A percentile compares a stretch with the other conserved stretches of the same genome.
Conservation (phyloP, 331 rosid genomes). For the Stylosanthes scabra region DNA sequence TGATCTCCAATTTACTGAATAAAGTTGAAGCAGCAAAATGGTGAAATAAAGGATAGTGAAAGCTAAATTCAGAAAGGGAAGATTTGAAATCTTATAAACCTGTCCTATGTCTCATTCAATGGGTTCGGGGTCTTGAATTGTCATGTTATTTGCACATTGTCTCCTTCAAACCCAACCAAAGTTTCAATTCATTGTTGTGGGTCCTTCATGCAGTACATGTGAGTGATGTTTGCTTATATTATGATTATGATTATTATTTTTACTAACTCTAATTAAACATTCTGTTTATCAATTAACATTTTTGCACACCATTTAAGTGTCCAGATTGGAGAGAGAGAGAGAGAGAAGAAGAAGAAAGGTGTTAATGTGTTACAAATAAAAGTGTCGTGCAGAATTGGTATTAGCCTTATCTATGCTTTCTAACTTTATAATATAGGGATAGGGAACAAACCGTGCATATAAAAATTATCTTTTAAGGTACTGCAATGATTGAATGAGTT, state of each 20-base stretch:
- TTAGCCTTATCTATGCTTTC: neutral
- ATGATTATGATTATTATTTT: neutral
- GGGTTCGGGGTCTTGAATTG: slow-evolving; percentile 25
- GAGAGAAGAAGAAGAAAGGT: no score
- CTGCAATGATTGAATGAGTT: neutral
- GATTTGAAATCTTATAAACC: slow-evolving; percentile 38
- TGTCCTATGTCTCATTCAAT: slow-evolving; percentile 26
- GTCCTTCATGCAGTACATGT: slow-evolving; percentile 19
- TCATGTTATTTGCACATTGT: slow-evolving; percentile 27
- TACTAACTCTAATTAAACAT: neutral
- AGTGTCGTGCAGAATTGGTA: slow-evolving; percentile 2
- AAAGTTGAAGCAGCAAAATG: neutral
- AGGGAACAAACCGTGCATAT: neutral
- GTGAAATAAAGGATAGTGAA: slow-evolving; percentile 28
- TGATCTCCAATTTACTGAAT: neutral
- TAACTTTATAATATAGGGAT: neutral
- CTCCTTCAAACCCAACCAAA: slow-evolving; percentile 36
- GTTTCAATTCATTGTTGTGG: slow-evolving; percentile 16
- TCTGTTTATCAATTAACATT: neutral
- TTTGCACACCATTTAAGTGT: no score
- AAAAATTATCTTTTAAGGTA: neutral
- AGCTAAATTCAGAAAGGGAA: slow-evolving; percentile 20
- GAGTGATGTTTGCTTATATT: neutral
- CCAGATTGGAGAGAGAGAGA: no score
- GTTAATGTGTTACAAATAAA: neutral